Base-by-base conservation (phyloP, 2,329 filamentous ascomycete species). In the Passalora sequoiae region DNA sequence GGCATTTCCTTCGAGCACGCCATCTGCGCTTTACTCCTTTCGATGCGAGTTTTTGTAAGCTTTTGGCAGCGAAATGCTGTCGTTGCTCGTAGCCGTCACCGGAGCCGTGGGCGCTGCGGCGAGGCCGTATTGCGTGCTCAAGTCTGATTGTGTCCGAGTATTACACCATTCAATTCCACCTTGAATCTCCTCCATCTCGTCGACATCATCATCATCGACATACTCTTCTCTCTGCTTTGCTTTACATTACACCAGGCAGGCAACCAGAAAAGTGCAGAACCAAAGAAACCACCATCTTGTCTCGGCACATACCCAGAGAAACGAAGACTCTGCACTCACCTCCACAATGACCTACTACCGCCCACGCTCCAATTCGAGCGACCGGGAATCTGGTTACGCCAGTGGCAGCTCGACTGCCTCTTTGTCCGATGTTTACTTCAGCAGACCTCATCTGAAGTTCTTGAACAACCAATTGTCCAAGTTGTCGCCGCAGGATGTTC, bases 401-500 rank as follows among this genome's bases (percentile, higher is more conserved):
- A 85, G 69, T 67, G 83, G 77, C 30, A 73, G 75, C 39, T 81
- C 79, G 24, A 83, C 77, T 56, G 71, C 73, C 40, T 72, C 72
- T 53, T 74, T 91, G 15, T 85, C 89, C 10, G 79, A 86, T 48
- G 76, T 97, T 59, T 81, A 83, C 67, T 88, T 98, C 72, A 91
- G 87, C 54, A 84, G 84, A 65, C 78, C 84, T 51, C 91, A 98
- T 67, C 75, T 97, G 56, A 83, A 86, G 60, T 91, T 91, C 68
- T 77, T 98, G 65, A 98, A 98, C 75, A 71, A 81, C 53, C 88
- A 94, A 68, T 73, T 98, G 57, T 86, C 92, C 66, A 78, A 83
- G 62, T 85, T 97, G 67, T 81, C 89, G 63, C 87, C 92, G 49
- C 76, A 91, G 69, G 91, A 96, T 54, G 84, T 97, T 59, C 78